phyloP scores from a whole-genome alignment of 2,329 filamentous ascomycete genomes.

The Hymenoscyphus fructigenus region DNA sequence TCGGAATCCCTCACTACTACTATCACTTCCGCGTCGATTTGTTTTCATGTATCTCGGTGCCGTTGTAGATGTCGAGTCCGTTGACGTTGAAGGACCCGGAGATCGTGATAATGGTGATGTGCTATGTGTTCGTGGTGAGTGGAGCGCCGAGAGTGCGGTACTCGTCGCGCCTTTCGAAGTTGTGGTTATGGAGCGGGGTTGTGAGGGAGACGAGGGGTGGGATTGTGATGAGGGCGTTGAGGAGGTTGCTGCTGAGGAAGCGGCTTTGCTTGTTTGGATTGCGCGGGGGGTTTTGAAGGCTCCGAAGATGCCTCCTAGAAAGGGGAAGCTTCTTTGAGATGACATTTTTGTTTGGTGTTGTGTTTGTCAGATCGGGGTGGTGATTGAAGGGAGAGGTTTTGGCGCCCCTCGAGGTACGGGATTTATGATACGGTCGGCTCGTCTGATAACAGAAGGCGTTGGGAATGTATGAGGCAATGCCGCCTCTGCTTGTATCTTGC shows the following conservation, averaged over 20 bases:
- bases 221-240: slow-evolving; percentile 15
- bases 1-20: slow-evolving; percentile 72
- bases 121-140: slow-evolving; percentile 32
- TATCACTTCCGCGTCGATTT: slow-evolving; percentile 63
- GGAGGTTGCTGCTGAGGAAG: slow-evolving; percentile 23
- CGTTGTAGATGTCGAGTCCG: not conserved
- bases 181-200: slow-evolving; percentile 31
- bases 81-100: slow-evolving; percentile 18
- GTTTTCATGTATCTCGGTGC: slow-evolving; percentile 22
- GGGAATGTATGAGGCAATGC: too few species aligned
- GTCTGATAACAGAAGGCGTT: not conserved
- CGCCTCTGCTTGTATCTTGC: not conserved
- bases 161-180: slow-evolving; percentile 31
- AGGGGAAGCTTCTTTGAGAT: slow-evolving; percentile 33
- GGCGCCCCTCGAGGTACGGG: not conserved
- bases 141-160: slow-evolving; percentile 30
- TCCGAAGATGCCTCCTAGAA: slow-evolving; percentile 37
- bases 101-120: slow-evolving; percentile 30
- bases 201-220: slow-evolving; percentile 23
- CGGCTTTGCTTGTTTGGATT: slow-evolving; percentile 29
- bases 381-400: not conserved
- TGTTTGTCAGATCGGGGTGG: not conserved
- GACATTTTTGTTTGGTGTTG: slow-evolving; percentile 23
- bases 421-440: not conserved
- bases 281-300: slow-evolving; percentile 36